A percentile compares a stretch with the other conserved stretches of the same genome.
Conservation (phyloP, 2,329 filamentous ascomycete species). For the Mollisiaceae sp. region DNA sequence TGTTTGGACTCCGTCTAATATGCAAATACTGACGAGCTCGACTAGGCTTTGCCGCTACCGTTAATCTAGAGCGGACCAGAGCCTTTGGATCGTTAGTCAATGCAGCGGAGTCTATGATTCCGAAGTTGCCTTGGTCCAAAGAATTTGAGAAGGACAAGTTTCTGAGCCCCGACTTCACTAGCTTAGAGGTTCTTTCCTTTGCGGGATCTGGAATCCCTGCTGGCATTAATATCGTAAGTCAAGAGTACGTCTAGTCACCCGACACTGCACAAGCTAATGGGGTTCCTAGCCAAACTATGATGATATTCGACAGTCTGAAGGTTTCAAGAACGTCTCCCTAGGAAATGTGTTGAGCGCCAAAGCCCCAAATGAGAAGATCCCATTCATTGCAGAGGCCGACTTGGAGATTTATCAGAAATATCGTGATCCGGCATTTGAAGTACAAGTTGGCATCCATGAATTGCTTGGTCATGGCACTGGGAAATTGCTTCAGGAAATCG, state of each 20-base stretch:
- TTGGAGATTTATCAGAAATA: slow-evolving; percentile 80
- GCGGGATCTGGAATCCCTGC: slow-evolving; percentile 67
- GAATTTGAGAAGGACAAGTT: slow-evolving; percentile 98
- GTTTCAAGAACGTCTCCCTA: slow-evolving; percentile 92
- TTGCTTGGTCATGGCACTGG: slow-evolving; percentile 88
- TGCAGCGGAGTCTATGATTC: slow-evolving; percentile 81
- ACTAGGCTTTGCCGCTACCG: slow-evolving; percentile 70
- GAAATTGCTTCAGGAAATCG: slow-evolving; percentile 89
- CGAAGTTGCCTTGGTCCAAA: slow-evolving; percentile 83
- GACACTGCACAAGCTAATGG: background rate
- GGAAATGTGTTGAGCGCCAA: slow-evolving; percentile 93
- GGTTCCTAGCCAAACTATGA: slow-evolving; percentile 65
- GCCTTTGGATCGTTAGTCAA: slow-evolving; percentile 87
- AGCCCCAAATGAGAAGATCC: slow-evolving; percentile 88
- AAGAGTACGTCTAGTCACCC: background rate
- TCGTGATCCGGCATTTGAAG: slow-evolving; percentile 88
- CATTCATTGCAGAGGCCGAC: slow-evolving; percentile 83
- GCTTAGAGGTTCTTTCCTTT: slow-evolving; percentile 88
- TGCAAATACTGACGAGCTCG: slow-evolving; percentile 9
- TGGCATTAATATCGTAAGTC: slow-evolving; percentile 63
- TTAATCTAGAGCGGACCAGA: slow-evolving; percentile 88
- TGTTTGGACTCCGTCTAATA: background rate
- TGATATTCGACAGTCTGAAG: slow-evolving; percentile 78
- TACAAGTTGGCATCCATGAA: slow-evolving; percentile 94
- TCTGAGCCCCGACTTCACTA: slow-evolving; percentile 93